Evolutionary conservation across 352 stramenopile species (phyloP).

Genomic region (Phytopythium boreale): DNA sequence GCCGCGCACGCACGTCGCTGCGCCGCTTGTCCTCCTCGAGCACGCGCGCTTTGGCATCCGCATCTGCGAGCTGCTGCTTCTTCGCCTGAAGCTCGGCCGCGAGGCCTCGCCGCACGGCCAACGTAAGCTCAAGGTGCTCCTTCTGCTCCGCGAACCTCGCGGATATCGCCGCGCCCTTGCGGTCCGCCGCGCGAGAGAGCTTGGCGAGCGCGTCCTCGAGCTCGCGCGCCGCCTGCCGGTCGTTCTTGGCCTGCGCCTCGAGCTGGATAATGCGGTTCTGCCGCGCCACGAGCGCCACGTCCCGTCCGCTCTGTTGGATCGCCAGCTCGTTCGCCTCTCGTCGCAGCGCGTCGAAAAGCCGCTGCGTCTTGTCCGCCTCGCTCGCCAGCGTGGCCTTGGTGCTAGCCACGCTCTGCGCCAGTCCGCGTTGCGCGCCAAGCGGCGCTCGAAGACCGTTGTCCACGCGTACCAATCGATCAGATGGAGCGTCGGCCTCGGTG

Average conservation of each 20-base stretch:
- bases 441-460: neutral
- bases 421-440: neutral
- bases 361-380: slow-evolving; percentile 32
- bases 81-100: slow-evolving; percentile 50
- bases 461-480: neutral
- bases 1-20: slow-evolving; percentile 26
- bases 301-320: slow-evolving; percentile 40
- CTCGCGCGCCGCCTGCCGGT: slow-evolving; percentile 40
- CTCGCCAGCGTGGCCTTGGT: slow-evolving; percentile 3
- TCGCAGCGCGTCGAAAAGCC: slow-evolving; percentile 24
- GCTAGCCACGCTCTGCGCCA: neutral
- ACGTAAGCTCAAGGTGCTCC: slow-evolving; percentile 58
- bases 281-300: slow-evolving; percentile 40
- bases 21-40: slow-evolving; percentile 17
- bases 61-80: slow-evolving; percentile 36
- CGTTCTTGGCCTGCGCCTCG: slow-evolving; percentile 51
- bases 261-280: slow-evolving; percentile 55
- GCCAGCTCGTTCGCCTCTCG: slow-evolving; percentile 43
- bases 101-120: slow-evolving; percentile 53
- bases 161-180: slow-evolving; percentile 26
- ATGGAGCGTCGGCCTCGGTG: neutral
- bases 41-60: slow-evolving; percentile 25
- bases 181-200: slow-evolving; percentile 13
- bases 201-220: slow-evolving; percentile 38
- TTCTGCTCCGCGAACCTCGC: slow-evolving; percentile 40